These are phyloP conservation scores for Tetrapyrgos nigripes DNA, from an alignment of 1,284 basidiomycete genomes.

Conservation along the genomic window DNA sequence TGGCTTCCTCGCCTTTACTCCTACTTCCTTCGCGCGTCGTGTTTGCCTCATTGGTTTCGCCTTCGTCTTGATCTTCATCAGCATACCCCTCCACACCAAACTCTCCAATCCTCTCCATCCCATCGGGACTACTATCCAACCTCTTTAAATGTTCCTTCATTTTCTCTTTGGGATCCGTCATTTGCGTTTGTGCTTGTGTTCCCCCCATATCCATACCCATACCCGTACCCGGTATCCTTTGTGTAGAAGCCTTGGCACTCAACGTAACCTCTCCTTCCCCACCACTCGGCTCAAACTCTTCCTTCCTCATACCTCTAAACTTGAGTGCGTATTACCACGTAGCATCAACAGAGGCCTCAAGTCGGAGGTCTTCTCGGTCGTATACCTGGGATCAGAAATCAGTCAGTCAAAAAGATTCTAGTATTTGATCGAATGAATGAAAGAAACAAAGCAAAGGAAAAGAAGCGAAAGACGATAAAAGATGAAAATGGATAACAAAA, in stretches of 20 bases:
- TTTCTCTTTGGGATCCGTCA: too few species aligned
- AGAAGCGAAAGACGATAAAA: too few species aligned
- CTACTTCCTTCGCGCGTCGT: neutral
- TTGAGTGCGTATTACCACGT: conserved; percentile 68
- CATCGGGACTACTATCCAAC: too few species aligned
- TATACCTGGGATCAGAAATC: too few species aligned
- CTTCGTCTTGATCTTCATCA: neutral
- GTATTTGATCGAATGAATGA: too few species aligned
- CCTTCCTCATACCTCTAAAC: conserved; percentile 57
- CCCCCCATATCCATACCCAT: neutral
- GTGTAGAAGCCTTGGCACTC: conserved; percentile 28
- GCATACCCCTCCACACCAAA: neutral
- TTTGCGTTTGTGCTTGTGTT: neutral
- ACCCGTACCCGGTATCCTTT: neutral
- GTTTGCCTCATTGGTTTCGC: too few species aligned
- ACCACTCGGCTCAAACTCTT: conserved; percentile 69
- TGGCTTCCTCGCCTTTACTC: neutral
- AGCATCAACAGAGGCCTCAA: conserved; percentile 65
- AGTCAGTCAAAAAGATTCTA: too few species aligned
- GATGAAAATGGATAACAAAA: too few species aligned
- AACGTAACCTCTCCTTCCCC: conserved; percentile 59
- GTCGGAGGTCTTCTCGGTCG: conserved; percentile 49
- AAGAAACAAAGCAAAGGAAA: too few species aligned
- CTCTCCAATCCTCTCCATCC: too few species aligned
- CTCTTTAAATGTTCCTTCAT: neutral